Evolutionary conservation across 2,329 filamentous ascomycete genomes (phyloP).

Genomic region (Cercospora sp.): DNA sequence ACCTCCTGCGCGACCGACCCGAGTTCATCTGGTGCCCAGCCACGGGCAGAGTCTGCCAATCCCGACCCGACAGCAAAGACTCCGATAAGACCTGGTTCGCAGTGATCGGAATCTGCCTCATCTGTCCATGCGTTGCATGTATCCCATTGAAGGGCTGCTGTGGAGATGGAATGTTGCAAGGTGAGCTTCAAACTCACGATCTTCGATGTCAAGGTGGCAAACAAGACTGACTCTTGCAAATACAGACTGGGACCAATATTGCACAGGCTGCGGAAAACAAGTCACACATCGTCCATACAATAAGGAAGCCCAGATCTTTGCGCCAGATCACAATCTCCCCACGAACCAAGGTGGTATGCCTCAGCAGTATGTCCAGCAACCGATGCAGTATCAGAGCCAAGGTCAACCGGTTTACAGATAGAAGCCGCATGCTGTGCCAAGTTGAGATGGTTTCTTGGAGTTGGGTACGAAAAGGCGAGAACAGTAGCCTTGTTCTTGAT

Average conservation of each 20-base stretch:
- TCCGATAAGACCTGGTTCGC: conserved; percentile 19
- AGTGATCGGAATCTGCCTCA: conserved; percentile 9
- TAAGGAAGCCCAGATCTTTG: conserved; percentile 14
- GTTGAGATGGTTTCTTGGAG: not conserved
- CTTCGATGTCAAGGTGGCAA: not conserved
- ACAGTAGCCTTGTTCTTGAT: not conserved
- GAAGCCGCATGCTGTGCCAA: not conserved
- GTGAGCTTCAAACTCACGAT: not conserved
- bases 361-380: not conserved
- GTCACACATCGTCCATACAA: conserved; percentile 19
- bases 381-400: not conserved
- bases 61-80: conserved; percentile 19
- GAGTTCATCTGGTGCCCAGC: conserved; percentile 15
- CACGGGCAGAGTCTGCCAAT: conserved; percentile 6
- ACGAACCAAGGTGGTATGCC: not conserved
- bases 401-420: conserved; percentile 1
- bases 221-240: not conserved
- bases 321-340: conserved; percentile 10
- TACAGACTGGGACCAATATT: conserved; percentile 20
- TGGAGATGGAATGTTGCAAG: conserved; percentile 18
- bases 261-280: conserved; percentile 21
- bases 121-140: conserved; percentile 17
- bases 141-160: conserved; percentile 19
- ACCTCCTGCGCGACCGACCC: conserved; percentile 13
- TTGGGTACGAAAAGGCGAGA: not conserved